Evolutionary conservation across 2,329 filamentous ascomycete genomes (phyloP), one percentile per base, ranked within the genome.

Genomic region (Dryadomyces quercus-mongolicae): DNA sequence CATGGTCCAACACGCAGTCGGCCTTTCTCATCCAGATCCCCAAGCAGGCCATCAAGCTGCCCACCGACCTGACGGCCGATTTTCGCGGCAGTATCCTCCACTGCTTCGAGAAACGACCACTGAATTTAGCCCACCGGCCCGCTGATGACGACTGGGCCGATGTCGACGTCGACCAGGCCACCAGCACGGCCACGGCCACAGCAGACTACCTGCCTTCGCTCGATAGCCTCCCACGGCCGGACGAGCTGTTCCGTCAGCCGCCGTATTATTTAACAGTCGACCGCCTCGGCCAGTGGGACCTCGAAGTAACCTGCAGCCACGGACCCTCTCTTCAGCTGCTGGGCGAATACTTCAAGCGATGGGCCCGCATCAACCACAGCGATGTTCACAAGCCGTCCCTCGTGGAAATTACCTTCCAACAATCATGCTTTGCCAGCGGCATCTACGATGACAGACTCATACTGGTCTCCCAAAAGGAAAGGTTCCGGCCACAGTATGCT

Each of bases 221-320:
- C 2, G 66, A 63, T 4, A 65, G 65, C 0, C 61, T 78, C 12
- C 68, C 71, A 3, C 66, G 72, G 2, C 76, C 75, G 0, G 72
- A 76, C 49, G 68, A 74, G n/a, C 64, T 78, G 10, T 66, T 76
- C 15, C 64, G 68, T 9, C 68, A 65, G 36, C 71, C 75, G 1
- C 75, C 75, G 0, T 78, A 78, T 58, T 67, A 75, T 52, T 63
- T 78, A 6, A 66, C 68, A 15, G 64, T 78, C 5, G 59, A 64
- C 20, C 62, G 65, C 10, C 58, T 60, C 12, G 62, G 64, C 18
- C 59, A 57, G 6, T 57, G 59, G 9, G 61, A 59, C 21, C 65
- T 77, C 10, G 68, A 71, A 49, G 62, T 78, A 12, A 68, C 75
- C 50, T 68, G 70, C 51, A 77, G 72, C 50, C 76, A 79, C 61